A percentile compares a stretch with the other conserved stretches of the same genome.
Conservation (phyloP, 495 filamentous ascomycete genomes). For the Hypoxylon intermedium region DNA sequence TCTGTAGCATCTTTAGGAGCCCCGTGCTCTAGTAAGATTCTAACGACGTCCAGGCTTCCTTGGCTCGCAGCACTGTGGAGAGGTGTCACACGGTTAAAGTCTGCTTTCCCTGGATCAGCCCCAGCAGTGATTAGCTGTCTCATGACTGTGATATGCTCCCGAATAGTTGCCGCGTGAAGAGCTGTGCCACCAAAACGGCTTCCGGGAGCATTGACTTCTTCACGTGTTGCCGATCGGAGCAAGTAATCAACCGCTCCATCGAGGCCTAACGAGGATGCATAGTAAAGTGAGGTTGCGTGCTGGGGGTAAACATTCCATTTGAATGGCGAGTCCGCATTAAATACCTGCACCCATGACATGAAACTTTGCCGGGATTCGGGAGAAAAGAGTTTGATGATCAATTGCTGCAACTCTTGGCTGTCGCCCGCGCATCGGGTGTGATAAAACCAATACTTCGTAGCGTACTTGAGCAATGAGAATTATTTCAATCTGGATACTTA, state of each 20-base stretch:
- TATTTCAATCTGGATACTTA: no score
- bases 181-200: neutral
- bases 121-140: neutral
- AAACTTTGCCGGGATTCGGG: no score
- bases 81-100: neutral
- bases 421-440: no score
- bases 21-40: neutral
- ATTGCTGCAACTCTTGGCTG: no score
- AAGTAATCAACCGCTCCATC: neutral
- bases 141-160: neutral
- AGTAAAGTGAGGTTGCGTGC: neutral
- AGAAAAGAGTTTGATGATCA: no score
- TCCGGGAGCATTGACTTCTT: neutral
- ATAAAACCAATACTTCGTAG: no score
- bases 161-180: neutral
- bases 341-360: neutral
- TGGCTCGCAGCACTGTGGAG: neutral
- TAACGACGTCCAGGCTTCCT: neutral
- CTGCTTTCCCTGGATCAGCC: neutral
- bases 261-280: neutral
- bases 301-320: neutral
- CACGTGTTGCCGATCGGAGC: neutral
- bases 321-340: neutral
- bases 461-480: no score
- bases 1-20: neutral